These are phyloP conservation scores for Trypethelium eluteriae DNA, from an alignment of 495 filamentous ascomycete genomes.

Conservation along the genomic window DNA sequence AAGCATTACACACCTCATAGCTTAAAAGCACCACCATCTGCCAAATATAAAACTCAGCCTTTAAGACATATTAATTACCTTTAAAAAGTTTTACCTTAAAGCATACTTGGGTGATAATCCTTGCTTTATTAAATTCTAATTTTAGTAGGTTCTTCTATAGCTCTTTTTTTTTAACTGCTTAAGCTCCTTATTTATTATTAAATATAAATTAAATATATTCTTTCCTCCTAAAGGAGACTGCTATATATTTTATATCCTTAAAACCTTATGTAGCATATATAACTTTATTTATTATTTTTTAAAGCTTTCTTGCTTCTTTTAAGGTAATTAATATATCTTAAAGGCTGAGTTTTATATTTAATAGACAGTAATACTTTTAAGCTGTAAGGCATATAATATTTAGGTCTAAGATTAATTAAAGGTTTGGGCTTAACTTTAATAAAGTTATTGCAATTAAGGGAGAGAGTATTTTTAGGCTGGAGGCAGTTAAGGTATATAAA, in stretches of 20 bases:
- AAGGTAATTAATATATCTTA: neutral
- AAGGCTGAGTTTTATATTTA: no score
- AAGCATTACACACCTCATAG: neutral
- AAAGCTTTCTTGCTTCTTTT: neutral
- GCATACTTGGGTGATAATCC: no score
- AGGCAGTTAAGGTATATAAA: neutral
- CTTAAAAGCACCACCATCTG: neutral
- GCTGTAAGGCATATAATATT: neutral
- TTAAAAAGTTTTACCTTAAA: neutral
- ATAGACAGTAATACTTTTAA: neutral
- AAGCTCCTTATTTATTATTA: neutral
- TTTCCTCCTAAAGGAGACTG: neutral
- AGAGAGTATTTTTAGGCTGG: neutral
- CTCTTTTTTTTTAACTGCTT: neutral
- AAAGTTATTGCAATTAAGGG: neutral
- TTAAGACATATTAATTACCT: neutral
- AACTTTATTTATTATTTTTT: slow-evolving; percentile 1
- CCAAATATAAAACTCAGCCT: no score
- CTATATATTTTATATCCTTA: neutral
- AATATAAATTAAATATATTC: neutral
- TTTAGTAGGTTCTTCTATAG: neutral
- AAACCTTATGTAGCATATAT: neutral
- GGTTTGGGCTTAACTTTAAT: neutral
- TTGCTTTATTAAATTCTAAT: neutral
- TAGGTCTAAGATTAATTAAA: neutral